These are phyloP conservation scores for Cutaneotrichosporon cyanovorans DNA, from an alignment of 1,284 basidiomycete species.

Conservation along the genomic window DNA sequence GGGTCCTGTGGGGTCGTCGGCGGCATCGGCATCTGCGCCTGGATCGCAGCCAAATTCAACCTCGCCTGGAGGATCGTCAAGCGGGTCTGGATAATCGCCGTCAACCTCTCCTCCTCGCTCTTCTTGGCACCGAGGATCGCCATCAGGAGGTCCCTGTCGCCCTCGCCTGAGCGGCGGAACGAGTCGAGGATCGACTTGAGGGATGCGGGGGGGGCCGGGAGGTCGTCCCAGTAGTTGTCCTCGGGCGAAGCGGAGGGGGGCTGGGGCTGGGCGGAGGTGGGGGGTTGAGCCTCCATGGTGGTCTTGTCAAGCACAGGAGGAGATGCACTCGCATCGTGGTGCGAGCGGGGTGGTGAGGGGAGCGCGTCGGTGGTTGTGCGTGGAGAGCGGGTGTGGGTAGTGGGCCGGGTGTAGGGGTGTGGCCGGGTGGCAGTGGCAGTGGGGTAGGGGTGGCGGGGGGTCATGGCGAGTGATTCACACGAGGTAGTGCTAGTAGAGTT, in stretches of 20 bases:
- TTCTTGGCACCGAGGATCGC: slow-evolving; percentile 81
- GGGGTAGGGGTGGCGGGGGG: too few species aligned
- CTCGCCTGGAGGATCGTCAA: slow-evolving; percentile 42
- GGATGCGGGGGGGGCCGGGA: slow-evolving; percentile 57
- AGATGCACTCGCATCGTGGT: slow-evolving; percentile 29
- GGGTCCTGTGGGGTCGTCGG: too few species aligned
- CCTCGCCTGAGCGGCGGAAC: slow-evolving; percentile 72
- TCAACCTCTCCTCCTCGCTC: slow-evolving; percentile 62
- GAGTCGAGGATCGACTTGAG: slow-evolving; percentile 75
- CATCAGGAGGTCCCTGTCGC: slow-evolving; percentile 78
- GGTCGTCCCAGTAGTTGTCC: slow-evolving; percentile 42
- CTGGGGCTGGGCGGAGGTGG: too few species aligned
- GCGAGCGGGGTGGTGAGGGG: slow-evolving; percentile 37
- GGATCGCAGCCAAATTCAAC: slow-evolving; percentile 20
- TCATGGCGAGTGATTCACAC: too few species aligned
- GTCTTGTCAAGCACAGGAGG: slow-evolving; percentile 25
- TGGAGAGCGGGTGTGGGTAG: slow-evolving; percentile 1
- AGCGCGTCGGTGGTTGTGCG: background rate
- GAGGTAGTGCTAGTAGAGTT: too few species aligned
- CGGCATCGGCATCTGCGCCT: slow-evolving; percentile 13
- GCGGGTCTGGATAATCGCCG: slow-evolving; percentile 41
- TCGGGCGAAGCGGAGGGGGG: too few species aligned
- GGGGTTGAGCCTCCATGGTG: slow-evolving; percentile 21
- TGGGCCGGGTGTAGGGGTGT: slow-evolving; percentile 11
- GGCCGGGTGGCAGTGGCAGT: slow-evolving; percentile 3